Evolutionary conservation across 1,139 yeast species (phyloP), one percentile per base, ranked within the genome.

Genomic region (Debaryomycetaceae sp.): DNA sequence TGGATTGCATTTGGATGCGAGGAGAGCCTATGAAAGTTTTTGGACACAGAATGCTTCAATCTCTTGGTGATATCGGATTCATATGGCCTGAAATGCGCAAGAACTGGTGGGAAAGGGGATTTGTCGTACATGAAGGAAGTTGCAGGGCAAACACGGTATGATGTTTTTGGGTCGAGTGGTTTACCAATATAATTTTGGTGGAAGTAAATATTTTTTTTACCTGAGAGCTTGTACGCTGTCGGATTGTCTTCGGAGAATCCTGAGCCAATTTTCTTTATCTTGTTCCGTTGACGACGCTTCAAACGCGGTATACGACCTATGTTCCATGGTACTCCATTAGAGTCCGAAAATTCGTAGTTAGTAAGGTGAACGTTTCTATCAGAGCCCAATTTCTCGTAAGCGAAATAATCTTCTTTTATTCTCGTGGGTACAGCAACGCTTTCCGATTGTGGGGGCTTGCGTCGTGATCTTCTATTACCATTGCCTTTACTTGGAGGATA

Each of bases 41-140:
- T 52, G 30, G 51, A 52, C 15, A 59, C 40, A 1, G 54, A 41
- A 36, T 52, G 52, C 15, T 75, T 58, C 3, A 79, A 43, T 40
- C 67, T 69, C 42, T 72, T 73, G 41, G 67, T 66, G 1, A 70
- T 51, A 31, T 69, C 65, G 31, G 65, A 53, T 44, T 78, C 82
- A 47, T 73, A 70, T 0, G 83, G 84, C 43, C 86, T 62, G 48
- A 77, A 79, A 38, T 77, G 53, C 0, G 75, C 75, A 33, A 78
- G 43, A 0, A 78, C 75, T 1, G 71, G 72, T 19, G 62, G 74
- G 53, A 57, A 70, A 17, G 48, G 43, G n/a, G 33, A 41, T 48
- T 26, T 47, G 42, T 22, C 14, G 29, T 22, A 33, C 26, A 39
- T 43, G 37, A 17, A 19, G 16, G 6, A 34, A 33, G 17, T 44